A percentile compares a stretch with the other conserved stretches of the same genome.
These are phyloP conservation scores for Amanita pseudoporphyria DNA, from an alignment of 768 basidiomycete species.

Conservation along the genomic window DNA sequence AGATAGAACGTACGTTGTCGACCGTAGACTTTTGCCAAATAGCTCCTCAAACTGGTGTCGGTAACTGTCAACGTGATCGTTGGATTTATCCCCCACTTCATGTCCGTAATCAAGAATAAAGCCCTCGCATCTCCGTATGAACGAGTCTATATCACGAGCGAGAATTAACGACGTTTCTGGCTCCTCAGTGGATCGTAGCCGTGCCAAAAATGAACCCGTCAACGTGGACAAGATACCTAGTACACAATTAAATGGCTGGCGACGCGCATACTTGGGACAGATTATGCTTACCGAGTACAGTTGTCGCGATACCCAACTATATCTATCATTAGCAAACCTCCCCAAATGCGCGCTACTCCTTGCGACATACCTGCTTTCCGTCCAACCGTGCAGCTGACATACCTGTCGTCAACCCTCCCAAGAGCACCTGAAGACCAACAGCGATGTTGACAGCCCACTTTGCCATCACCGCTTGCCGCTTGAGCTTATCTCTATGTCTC, in stretches of 20 bases:
- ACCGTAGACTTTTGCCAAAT: constrained; percentile 24
- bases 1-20: not conserved
- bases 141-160: constrained; percentile 54
- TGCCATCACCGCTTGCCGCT: constrained; percentile 32
- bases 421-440: constrained; percentile 51
- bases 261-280: not conserved
- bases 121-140: constrained; percentile 49
- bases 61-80: constrained; percentile 25
- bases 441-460: constrained; percentile 34
- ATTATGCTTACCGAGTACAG: constrained; percentile 25
- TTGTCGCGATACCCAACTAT: constrained; percentile 27
- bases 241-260: not conserved
- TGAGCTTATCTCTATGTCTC: constrained; percentile 36
- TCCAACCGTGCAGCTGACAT: constrained; percentile 38
- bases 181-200: constrained; percentile 57
- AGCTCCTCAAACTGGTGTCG: constrained; percentile 37
- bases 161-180: constrained; percentile 51
- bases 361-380: constrained; percentile 24
- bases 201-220: constrained; percentile 64
- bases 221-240: constrained; percentile 58
- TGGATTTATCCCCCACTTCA: constrained; percentile 22
- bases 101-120: constrained; percentile 52
- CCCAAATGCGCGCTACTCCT: not conserved
- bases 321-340: not conserved
- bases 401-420: constrained; percentile 62